Conservation (phyloP, 495 filamentous ascomycete species). For the Filosporella fistucella region DNA sequence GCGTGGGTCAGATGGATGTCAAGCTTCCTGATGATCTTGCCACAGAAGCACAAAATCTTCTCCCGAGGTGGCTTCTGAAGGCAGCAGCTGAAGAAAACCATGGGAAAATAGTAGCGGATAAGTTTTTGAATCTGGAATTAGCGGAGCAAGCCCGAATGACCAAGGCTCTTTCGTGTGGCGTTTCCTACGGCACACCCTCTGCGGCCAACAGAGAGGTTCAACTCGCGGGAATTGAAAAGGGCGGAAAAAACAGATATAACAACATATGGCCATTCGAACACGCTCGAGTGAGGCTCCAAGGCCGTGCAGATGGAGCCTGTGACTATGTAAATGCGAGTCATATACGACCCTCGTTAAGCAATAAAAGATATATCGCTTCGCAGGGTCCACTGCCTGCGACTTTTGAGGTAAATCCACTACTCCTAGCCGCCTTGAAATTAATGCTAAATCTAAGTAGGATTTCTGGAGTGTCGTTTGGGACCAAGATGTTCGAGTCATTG, state of each 20-base stretch:
- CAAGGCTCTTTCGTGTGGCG: slow-evolving; percentile 69
- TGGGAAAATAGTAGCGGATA: slow-evolving; percentile 76
- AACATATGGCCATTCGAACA: slow-evolving; percentile 98
- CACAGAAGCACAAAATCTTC: slow-evolving; percentile 37
- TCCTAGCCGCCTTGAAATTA: not conserved
- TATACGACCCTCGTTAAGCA: slow-evolving; percentile 67
- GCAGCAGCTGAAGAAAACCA: slow-evolving; percentile 62
- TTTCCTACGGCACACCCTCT: slow-evolving; percentile 43
- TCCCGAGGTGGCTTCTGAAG: slow-evolving; percentile 75
- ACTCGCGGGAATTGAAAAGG: slow-evolving; percentile 91
- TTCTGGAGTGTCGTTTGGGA: slow-evolving; percentile 99
- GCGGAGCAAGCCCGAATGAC: slow-evolving; percentile 88
- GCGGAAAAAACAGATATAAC: slow-evolving; percentile 93
- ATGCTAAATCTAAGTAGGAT: slow-evolving; percentile 64
- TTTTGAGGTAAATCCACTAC: slow-evolving; percentile 46
- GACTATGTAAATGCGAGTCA: slow-evolving; percentile 97
- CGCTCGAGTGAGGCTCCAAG: slow-evolving; percentile 74
- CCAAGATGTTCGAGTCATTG: slow-evolving; percentile 87
- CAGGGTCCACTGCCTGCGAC: slow-evolving; percentile 93
- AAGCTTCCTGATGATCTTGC: slow-evolving; percentile 58
- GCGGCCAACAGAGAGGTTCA: slow-evolving; percentile 32
- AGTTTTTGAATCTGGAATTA: slow-evolving; percentile 79
- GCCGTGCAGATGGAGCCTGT: slow-evolving; percentile 64
- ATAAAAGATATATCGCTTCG: slow-evolving; percentile 91
- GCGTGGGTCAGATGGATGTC: slow-evolving; percentile 85